Evolutionary conservation across 305 asterid species (phyloP).

Genomic region (Solanum hybrid): DNA sequence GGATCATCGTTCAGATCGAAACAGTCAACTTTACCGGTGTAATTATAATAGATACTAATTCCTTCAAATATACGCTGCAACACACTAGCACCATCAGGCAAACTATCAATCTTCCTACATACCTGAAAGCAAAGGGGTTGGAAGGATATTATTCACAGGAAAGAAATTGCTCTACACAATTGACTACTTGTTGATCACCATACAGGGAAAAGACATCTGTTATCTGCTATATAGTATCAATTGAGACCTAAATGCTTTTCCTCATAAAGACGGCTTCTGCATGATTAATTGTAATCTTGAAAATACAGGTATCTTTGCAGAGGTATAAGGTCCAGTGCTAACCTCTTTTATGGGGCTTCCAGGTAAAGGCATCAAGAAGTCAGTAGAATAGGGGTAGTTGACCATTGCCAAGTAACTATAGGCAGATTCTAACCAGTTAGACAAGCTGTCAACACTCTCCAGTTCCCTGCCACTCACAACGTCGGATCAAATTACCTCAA

Average conservation of each 20-base stretch:
- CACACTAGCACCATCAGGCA: slow-evolving; percentile 46
- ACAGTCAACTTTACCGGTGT: slow-evolving; percentile 62
- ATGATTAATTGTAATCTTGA: not conserved
- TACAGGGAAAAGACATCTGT: not conserved
- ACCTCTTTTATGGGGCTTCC: slow-evolving; percentile 88
- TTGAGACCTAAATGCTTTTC: not conserved
- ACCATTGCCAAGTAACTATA: slow-evolving; percentile 91
- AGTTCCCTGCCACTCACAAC: slow-evolving; percentile 53
- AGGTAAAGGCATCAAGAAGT: slow-evolving; percentile 88
- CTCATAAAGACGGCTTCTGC: not conserved
- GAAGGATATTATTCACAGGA: not conserved
- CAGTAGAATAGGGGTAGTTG: slow-evolving; percentile 83
- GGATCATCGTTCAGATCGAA: slow-evolving; percentile 78
- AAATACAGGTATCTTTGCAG: not conserved
- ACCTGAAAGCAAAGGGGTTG: slow-evolving; percentile 33
- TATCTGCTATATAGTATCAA: not conserved
- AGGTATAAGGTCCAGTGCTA: slow-evolving; percentile 5
- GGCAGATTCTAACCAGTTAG: slow-evolving; percentile 63
- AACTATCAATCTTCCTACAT: slow-evolving; percentile 63
- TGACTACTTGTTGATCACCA: not conserved
- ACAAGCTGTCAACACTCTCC: slow-evolving; percentile 51
- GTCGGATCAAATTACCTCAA: not conserved
- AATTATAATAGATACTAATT: slow-evolving; percentile 69
- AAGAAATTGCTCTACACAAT: not conserved
- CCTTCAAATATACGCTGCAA: slow-evolving; percentile 68